phyloP scores from a whole-genome alignment of 2,329 filamentous ascomycete genomes.

The Laburnicola sp. region DNA sequence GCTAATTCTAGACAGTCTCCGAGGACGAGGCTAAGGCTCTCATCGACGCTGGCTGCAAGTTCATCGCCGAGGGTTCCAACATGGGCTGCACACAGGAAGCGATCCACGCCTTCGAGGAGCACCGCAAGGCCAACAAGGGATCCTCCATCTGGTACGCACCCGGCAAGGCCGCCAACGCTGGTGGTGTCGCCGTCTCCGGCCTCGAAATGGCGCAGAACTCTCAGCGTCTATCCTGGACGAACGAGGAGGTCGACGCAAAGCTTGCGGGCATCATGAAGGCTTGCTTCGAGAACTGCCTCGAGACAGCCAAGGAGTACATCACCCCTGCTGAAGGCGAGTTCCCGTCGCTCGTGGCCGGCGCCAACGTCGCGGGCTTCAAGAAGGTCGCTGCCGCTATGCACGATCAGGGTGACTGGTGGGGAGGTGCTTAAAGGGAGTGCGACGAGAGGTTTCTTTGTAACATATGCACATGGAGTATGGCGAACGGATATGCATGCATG shows the following conservation, averaged over 20 bases:
- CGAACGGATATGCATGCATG: constrained; percentile 1
- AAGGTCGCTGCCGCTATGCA: constrained; percentile 95
- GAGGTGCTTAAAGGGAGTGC: constrained; percentile 13
- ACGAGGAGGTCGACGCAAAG: constrained; percentile 86
- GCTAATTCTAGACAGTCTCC: constrained; percentile 58
- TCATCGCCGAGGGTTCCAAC: constrained; percentile 96
- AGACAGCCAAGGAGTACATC: constrained; percentile 89
- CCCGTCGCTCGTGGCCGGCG: constrained; percentile 86
- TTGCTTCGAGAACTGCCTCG: constrained; percentile 85
- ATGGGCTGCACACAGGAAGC: constrained; percentile 98
- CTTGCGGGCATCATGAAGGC: constrained; percentile 94
- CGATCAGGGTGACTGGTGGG: constrained; percentile 94
- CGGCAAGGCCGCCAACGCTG: constrained; percentile 93
- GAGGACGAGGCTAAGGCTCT: constrained; percentile 86
- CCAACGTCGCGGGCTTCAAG: constrained; percentile 96
- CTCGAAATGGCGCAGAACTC: constrained; percentile 99
- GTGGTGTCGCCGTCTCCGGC: constrained; percentile 94
- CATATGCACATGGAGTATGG: constrained; percentile 1
- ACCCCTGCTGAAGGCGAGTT: constrained; percentile 77
- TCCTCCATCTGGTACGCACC: constrained; percentile 91
- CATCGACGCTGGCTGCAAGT: constrained; percentile 73
- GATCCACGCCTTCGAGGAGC: constrained; percentile 87
- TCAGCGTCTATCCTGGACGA: constrained; percentile 78
- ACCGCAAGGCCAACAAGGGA: constrained; percentile 69
- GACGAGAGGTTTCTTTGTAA: not conserved